phyloP scores from a whole-genome alignment of 1,284 basidiomycete species.

The Puccinia polysora region DNA sequence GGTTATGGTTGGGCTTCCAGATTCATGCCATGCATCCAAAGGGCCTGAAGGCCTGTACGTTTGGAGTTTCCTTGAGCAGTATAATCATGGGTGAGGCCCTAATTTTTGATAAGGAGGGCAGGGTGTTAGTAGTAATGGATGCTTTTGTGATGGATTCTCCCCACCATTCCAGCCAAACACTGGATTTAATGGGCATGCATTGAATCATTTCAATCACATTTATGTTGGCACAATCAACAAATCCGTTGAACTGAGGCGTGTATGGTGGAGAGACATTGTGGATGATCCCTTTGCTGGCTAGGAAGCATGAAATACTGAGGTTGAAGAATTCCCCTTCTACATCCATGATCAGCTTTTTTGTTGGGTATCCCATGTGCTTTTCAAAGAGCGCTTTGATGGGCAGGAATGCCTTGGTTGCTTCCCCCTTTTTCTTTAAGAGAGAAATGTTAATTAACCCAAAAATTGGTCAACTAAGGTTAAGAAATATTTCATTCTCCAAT shows the following conservation, averaged over 20 bases:
- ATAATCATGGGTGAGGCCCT: background rate
- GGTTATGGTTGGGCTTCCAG: background rate
- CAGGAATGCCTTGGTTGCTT: too few species aligned
- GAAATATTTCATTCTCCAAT: too few species aligned
- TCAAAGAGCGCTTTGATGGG: too few species aligned
- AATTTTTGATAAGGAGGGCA: background rate
- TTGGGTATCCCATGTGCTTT: background rate
- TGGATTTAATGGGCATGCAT: background rate
- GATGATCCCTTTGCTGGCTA: background rate
- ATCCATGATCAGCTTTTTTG: conserved; percentile 10
- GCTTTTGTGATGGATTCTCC: too few species aligned
- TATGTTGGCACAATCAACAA: background rate
- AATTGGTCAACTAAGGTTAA: too few species aligned
- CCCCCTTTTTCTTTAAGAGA: too few species aligned
- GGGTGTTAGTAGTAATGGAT: background rate
- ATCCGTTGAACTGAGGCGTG: conserved; percentile 21
- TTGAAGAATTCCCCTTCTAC: conserved; percentile 5
- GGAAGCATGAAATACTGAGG: background rate
- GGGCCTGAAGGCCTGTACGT: background rate
- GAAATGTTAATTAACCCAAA: too few species aligned
- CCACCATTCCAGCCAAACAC: background rate
- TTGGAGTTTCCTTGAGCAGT: background rate
- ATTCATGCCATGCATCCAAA: background rate
- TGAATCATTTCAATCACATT: background rate
- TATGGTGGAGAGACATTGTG: background rate